Base-by-base conservation (phyloP, 441 rosid genomes). In the Biscutella laevigata region DNA sequence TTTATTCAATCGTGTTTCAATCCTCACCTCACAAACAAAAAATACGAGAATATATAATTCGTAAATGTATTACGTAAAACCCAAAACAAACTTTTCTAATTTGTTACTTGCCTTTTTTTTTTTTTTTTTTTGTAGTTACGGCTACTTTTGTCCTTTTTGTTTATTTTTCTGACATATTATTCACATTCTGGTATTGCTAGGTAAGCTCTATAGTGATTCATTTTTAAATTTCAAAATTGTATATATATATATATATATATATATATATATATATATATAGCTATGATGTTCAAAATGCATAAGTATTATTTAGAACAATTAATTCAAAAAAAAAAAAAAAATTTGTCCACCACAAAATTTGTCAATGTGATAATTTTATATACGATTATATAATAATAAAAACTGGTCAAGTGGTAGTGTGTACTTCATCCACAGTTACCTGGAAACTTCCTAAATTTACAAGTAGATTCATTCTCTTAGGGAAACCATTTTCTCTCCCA, bases 1-100 rank as follows among this genome's bases (percentile, higher is more conserved):
- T 52, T 38, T 34, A 39, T 32, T 53, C 46, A 26, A 61, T 59
- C 71, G 71, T 59, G 66, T 66, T 53, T 66, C 61, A 66, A 59
- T 59, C 61, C 52, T 38, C 57, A 6, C 24, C 30, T 39, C 61
- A 44, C 65, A 36, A 58, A 58, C 55, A 58, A 43, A 43, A 48
- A 50, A 47, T 49, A 57, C 38, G 35, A 48, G 12, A 24, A 52
- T 53, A 36, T 6, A 57, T 44, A 26, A 45, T 29, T 37, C 22
- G 17, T 35, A 6, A 13, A 59, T 53, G 51, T 30, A 64, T 63
- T 55, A 63, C 61, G 62, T 55, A n/a, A 53, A 35, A 53, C 59
- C 30, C 43, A 39, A 46, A 63, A 63, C 37, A 55, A 54, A 46
- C 43, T 62, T 62, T 62, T 44, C 20, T 62, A 36, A 44, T 62